Conservation (phyloP, 441 rosid genomes). For the Erodium chrysanthum region DNA sequence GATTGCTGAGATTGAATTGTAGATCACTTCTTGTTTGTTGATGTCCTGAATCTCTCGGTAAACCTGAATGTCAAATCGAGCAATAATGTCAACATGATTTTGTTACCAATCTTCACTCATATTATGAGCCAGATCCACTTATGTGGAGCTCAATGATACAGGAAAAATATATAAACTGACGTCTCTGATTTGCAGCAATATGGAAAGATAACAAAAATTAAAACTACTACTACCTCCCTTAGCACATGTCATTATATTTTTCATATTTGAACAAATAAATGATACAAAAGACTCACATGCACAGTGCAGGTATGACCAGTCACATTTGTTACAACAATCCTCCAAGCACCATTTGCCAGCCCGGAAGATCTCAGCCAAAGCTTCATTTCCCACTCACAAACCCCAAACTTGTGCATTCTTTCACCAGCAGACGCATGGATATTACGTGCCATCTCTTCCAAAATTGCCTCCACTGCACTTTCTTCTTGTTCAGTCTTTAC, state of each 20-base stretch:
- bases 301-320: conserved; percentile 89
- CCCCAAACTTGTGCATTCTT: conserved; percentile 84
- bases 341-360: conserved; percentile 91
- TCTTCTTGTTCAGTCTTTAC: conserved; percentile 61
- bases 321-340: conserved; percentile 73
- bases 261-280: conserved; percentile 10
- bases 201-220: background rate
- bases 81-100: conserved; percentile 7
- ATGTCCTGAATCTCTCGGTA: conserved; percentile 81
- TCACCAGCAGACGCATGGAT: conserved; percentile 76
- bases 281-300: conserved; percentile 51
- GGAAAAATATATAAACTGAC: background rate
- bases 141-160: background rate
- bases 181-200: conserved; percentile 1
- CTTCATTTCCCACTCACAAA: conserved; percentile 98
- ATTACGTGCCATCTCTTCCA: conserved; percentile 67
- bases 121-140: background rate
- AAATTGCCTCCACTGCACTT: conserved; percentile 51
- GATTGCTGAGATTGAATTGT: conserved; percentile 50
- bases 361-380: conserved; percentile 82
- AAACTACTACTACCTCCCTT: background rate
- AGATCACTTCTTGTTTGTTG: conserved; percentile 41
- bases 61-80: conserved; percentile 45
- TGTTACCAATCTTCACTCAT: background rate
- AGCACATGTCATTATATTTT: background rate